Percentiles rank a stretch among this genome's conserved stretches.
phyloP scores from a whole-genome alignment of 2,329 filamentous ascomycete species.

The Rutstroemia sp. region DNA sequence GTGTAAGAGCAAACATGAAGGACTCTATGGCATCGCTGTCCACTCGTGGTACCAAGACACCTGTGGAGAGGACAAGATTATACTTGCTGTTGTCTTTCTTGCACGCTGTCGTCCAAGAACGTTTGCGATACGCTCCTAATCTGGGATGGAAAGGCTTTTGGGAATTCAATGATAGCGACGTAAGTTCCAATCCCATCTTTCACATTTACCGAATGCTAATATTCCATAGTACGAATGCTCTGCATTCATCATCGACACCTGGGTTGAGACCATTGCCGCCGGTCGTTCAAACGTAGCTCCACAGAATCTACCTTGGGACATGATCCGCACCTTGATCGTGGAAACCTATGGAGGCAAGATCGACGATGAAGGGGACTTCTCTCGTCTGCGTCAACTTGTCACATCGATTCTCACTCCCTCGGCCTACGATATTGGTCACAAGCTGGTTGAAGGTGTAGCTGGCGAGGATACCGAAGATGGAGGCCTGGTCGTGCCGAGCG shows the following conservation, averaged over 20 bases:
- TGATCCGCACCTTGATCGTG: constrained; percentile 81
- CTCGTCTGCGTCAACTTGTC: constrained; percentile 65
- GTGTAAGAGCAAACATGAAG: constrained; percentile 96
- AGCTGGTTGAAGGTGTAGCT: constrained; percentile 62
- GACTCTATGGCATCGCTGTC: constrained; percentile 85
- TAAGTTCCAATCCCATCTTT: constrained; percentile 47
- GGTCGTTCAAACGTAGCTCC: constrained; percentile 90
- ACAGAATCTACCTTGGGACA: constrained; percentile 91
- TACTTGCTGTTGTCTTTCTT: constrained; percentile 91
- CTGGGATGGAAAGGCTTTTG: constrained; percentile 98
- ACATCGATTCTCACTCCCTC: constrained; percentile 71
- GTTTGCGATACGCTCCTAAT: constrained; percentile 85
- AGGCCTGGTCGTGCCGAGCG: constrained; percentile 66
- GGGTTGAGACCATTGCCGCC: constrained; percentile 76
- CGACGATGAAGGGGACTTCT: constrained; percentile 81
- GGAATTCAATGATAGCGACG: constrained; percentile 99
- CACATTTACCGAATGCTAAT: constrained; percentile 70
- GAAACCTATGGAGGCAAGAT: constrained; percentile 99
- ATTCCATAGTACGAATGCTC: constrained; percentile 81
- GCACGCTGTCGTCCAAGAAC: constrained; percentile 92
- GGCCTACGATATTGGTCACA: constrained; percentile 89
- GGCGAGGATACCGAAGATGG: constrained; percentile 40
- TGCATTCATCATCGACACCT: constrained; percentile 89
- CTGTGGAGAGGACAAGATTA: constrained; percentile 82
- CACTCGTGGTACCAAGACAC: constrained; percentile 67